Evolutionary conservation across 1,139 yeast genomes (phyloP).

Genomic region (Scheffersomyces quercinus): DNA sequence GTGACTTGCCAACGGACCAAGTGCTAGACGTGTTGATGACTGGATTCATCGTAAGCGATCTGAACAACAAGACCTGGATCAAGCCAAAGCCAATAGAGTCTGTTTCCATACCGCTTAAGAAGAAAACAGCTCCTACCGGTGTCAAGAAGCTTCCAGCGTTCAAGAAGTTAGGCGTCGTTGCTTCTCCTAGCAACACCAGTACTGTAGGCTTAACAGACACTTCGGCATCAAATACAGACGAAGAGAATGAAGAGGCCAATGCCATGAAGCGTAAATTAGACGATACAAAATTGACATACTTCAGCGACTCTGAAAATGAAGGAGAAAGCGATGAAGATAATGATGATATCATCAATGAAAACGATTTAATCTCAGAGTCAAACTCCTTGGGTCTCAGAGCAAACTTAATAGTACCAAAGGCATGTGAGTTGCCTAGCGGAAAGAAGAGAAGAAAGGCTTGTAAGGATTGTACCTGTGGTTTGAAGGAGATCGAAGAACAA

Average conservation of each 20-base stretch:
- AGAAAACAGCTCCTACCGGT: slow-evolving; percentile 13
- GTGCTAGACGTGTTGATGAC: slow-evolving; percentile 60
- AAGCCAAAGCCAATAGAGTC: slow-evolving; percentile 41
- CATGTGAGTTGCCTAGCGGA: slow-evolving; percentile 55
- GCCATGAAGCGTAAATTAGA: slow-evolving; percentile 46
- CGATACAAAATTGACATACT: slow-evolving; percentile 50
- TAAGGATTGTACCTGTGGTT: slow-evolving; percentile 96
- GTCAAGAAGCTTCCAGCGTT: slow-evolving; percentile 11
- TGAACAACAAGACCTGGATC: slow-evolving; percentile 34
- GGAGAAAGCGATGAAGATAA: slow-evolving; percentile 48
- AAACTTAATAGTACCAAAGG: slow-evolving; percentile 45
- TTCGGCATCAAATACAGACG: slow-evolving; percentile 38
- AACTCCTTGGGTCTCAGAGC: slow-evolving; percentile 20
- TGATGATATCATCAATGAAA: slow-evolving; percentile 44
- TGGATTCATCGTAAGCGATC: slow-evolving; percentile 54
- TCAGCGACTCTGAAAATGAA: slow-evolving; percentile 47
- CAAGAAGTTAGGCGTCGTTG: slow-evolving; percentile 12
- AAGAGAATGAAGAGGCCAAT: slow-evolving; percentile 36
- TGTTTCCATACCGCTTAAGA: slow-evolving; percentile 29
- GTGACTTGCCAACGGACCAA: slow-evolving; percentile 53
- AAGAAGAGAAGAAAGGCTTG: slow-evolving; percentile 82
- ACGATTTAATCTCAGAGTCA: slow-evolving; percentile 35
- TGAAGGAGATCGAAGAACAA: slow-evolving; percentile 73
- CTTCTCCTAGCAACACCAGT: slow-evolving; percentile 7
- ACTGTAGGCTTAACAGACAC: slow-evolving; percentile 44